Percentiles rank a stretch among this genome's conserved stretches.
Evolutionary conservation across 192 early-diverging fungal genomes (phyloP).

Genomic region (Piromyces finnis): DNA sequence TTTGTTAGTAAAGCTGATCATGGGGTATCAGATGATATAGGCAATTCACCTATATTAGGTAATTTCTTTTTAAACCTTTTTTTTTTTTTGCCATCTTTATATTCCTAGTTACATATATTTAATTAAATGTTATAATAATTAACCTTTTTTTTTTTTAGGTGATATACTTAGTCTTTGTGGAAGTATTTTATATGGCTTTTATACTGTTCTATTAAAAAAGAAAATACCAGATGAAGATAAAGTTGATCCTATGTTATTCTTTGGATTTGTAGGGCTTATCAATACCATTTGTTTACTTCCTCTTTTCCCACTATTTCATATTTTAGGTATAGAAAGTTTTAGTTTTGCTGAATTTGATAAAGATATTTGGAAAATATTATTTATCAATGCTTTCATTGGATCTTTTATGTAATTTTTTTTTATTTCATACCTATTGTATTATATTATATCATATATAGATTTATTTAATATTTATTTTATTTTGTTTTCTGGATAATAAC

Average conservation of each 20-base stretch:
- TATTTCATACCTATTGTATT: no score
- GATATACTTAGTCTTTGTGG: slow-evolving; percentile 49
- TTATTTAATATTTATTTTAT: background rate
- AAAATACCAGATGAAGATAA: slow-evolving; percentile 46
- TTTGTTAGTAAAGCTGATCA: background rate
- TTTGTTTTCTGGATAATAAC: no score
- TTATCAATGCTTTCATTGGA: slow-evolving; percentile 55
- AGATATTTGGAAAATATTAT: slow-evolving; percentile 38
- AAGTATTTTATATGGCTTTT: slow-evolving; percentile 59
- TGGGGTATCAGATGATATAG: background rate
- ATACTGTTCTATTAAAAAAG: slow-evolving; percentile 52
- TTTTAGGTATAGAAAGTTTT: slow-evolving; percentile 40
- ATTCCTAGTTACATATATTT: no score
- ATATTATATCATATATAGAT: background rate
- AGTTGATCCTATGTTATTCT: slow-evolving; percentile 53
- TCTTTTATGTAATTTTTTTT: slow-evolving; percentile 34
- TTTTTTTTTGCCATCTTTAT: no score
- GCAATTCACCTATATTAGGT: background rate
- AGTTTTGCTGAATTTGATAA: slow-evolving; percentile 22
- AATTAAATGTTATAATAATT: no score
- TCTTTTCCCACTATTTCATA: slow-evolving; percentile 35
- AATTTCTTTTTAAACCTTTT: background rate
- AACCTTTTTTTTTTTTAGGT: no score
- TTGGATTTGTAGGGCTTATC: slow-evolving; percentile 60
- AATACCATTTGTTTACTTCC: slow-evolving; percentile 53